Conservation (phyloP, 2,329 filamentous ascomycete genomes). For the Aspergillus pseudoviridinutans region DNA sequence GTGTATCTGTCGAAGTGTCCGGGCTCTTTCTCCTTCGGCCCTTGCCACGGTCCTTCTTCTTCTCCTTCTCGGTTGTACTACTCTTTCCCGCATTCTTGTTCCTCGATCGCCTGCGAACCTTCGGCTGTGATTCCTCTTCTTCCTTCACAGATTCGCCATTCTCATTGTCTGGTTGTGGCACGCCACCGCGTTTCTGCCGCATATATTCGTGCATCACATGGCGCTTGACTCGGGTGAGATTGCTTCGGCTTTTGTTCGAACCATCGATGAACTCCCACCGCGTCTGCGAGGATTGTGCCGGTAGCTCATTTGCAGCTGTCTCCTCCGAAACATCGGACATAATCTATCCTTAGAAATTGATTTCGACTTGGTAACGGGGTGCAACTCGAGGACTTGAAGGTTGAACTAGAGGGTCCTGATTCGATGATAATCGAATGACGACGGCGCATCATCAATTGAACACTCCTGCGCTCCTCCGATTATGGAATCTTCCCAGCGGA, state of each 20-base stretch:
- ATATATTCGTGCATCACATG: constrained; percentile 45
- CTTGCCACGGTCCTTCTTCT: not conserved
- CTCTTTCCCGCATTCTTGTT: not conserved
- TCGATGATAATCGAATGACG: not conserved
- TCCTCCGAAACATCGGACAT: constrained; percentile 16
- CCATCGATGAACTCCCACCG: constrained; percentile 42
- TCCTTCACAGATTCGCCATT: constrained; percentile 5
- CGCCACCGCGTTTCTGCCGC: constrained; percentile 30
- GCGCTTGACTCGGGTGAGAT: constrained; percentile 39
- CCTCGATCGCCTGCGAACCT: constrained; percentile 10
- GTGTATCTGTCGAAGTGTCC: not conserved
- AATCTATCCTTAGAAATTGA: not conserved
- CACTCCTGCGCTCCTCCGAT: not conserved
- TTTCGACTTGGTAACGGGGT: not conserved
- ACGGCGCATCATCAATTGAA: not conserved
- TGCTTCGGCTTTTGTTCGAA: constrained; percentile 32
- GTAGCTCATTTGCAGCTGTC: constrained; percentile 1
- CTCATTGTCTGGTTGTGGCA: constrained; percentile 8
- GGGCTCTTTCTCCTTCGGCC: not conserved
- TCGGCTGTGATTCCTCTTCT: constrained; percentile 1
- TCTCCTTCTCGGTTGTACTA: not conserved
- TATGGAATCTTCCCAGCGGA: not conserved
- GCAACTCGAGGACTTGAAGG: not conserved
- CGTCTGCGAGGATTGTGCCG: constrained; percentile 10
- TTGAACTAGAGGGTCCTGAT: not conserved